These are phyloP conservation scores for Pyrenopolyporus hunteri DNA, from an alignment of 495 filamentous ascomycete species.

Conservation along the genomic window DNA sequence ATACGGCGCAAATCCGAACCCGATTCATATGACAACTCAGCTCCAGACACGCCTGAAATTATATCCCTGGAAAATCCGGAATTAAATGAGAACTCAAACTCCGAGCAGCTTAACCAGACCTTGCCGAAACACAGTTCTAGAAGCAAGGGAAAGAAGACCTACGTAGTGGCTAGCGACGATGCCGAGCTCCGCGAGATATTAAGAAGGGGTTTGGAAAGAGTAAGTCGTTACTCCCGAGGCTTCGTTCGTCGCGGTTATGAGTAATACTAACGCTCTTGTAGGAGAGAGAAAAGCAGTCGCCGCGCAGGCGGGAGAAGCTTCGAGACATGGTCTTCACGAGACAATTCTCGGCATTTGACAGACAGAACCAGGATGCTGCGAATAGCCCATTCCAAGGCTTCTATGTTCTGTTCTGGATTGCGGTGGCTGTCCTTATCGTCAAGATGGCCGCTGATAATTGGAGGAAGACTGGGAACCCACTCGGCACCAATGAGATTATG, in stretches of 20 bases:
- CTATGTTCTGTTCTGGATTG: conserved; percentile 78
- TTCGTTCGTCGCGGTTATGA: background rate
- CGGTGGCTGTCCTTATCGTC: conserved; percentile 64
- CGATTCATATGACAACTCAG: conserved; percentile 37
- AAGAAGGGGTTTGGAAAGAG: conserved; percentile 52
- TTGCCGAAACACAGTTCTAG: conserved; percentile 5
- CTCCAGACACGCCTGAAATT: conserved; percentile 27
- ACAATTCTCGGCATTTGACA: conserved; percentile 73
- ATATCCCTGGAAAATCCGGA: conserved; percentile 8
- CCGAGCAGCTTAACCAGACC: conserved; percentile 13
- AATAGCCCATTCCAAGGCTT: conserved; percentile 74
- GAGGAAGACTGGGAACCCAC: conserved; percentile 61
- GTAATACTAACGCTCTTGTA: conserved; percentile 22
- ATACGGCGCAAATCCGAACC: conserved; percentile 18
- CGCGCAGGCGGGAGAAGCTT: conserved; percentile 56
- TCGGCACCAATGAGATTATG: conserved; percentile 72
- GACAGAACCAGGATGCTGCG: conserved; percentile 62
- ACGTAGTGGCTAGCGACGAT: conserved; percentile 64
- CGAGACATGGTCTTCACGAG: conserved; percentile 71
- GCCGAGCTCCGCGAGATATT: conserved; percentile 60
- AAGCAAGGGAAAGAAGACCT: conserved; percentile 36
- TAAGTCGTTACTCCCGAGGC: background rate
- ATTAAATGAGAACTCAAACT: conserved; percentile 6
- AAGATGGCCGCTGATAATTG: conserved; percentile 71
- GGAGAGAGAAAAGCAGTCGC: conserved; percentile 33